These are phyloP conservation scores for Mikania micrantha DNA, from an alignment of 129 eudicot species.

Conservation along the genomic window DNA sequence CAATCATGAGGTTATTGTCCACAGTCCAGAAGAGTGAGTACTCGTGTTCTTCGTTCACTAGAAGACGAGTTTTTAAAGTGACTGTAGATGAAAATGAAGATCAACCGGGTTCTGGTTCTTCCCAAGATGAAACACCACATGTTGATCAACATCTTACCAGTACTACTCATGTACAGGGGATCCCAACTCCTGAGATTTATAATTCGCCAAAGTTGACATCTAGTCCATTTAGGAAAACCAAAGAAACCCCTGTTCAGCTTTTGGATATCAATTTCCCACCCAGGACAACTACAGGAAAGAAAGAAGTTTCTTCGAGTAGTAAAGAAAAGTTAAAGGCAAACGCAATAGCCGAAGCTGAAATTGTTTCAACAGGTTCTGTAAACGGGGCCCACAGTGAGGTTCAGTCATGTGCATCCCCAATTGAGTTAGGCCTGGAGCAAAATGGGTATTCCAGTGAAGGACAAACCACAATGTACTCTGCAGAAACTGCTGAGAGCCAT, in stretches of 20 bases:
- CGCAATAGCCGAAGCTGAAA: constrained; percentile 40
- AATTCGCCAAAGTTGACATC: constrained; percentile 25
- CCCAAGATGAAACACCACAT: constrained; percentile 39
- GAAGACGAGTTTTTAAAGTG: constrained; percentile 64
- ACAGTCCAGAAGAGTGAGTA: constrained; percentile 80
- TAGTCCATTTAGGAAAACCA: constrained; percentile 37
- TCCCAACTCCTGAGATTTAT: constrained; percentile 29
- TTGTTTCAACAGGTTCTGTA: constrained; percentile 59
- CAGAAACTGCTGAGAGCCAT: constrained; percentile 89
- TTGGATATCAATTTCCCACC: constrained; percentile 74
- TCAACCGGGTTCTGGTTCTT: constrained; percentile 41
- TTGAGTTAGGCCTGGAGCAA: constrained; percentile 27
- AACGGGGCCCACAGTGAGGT: constrained; percentile 59
- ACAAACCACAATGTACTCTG: constrained; percentile 92
- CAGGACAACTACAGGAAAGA: constrained; percentile 17
- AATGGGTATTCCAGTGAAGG: constrained; percentile 78
- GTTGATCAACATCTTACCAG: constrained; percentile 10
- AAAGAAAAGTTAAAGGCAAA: constrained; percentile 24
- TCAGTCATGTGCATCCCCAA: constrained; percentile 57
- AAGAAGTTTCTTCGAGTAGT: constrained; percentile 20
- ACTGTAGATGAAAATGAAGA: constrained; percentile 50
- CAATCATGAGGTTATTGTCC: constrained; percentile 70
- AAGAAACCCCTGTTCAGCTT: constrained; percentile 48
- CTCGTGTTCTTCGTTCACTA: constrained; percentile 85
- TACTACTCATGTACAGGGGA: constrained; percentile 18